Conservation (phyloP, 106 monocot species). For the Xerophyta viscosa region DNA sequence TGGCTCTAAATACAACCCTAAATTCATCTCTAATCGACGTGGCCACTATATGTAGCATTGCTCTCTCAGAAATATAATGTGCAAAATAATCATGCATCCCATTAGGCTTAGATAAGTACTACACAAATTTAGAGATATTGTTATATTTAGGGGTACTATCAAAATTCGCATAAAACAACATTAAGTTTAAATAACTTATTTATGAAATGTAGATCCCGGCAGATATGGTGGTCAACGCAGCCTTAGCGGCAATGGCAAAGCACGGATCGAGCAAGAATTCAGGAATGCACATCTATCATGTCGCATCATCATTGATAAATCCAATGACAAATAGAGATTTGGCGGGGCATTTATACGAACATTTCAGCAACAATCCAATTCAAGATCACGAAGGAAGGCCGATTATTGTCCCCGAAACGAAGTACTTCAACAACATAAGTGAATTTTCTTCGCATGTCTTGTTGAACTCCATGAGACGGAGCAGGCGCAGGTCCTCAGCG, state of each 20-base stretch:
- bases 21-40: too few species aligned
- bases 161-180: too few species aligned
- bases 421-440: constrained; percentile 45
- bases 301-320: constrained; percentile 68
- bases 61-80: too few species aligned
- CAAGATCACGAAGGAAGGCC: constrained; percentile 47
- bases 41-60: too few species aligned
- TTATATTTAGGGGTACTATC: too few species aligned
- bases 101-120: too few species aligned
- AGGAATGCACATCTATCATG: constrained; percentile 67
- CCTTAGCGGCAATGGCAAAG: constrained; percentile 72
- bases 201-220: too few species aligned
- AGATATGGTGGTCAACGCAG: constrained; percentile 93
- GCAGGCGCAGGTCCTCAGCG: not conserved
- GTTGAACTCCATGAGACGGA: constrained; percentile 23
- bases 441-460: constrained; percentile 42
- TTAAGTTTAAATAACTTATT: too few species aligned
- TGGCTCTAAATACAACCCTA: too few species aligned
- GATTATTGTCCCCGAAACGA: constrained; percentile 37
- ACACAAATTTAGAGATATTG: too few species aligned
- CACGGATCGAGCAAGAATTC: constrained; percentile 33
- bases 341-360: constrained; percentile 30
- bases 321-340: constrained; percentile 56
- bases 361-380: constrained; percentile 48
- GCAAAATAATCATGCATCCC: too few species aligned